Percentiles rank a stretch among this genome's conserved stretches.
Evolutionary conservation across 2,329 filamentous ascomycete genomes (phyloP).

Genomic region (Pseudogymnoascus sp.): DNA sequence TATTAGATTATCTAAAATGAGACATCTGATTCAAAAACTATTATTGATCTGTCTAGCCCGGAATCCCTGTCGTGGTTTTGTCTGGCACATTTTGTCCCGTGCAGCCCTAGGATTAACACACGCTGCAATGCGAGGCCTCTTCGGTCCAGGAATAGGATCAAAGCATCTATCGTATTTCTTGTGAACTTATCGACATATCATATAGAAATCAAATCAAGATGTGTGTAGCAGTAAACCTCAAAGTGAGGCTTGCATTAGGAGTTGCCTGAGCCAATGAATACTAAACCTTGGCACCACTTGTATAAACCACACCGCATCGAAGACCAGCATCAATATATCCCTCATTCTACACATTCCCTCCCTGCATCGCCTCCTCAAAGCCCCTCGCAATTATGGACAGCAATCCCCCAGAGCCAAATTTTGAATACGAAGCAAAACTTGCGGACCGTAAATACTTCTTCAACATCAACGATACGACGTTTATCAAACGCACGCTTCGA

Average conservation of each 20-base stretch:
- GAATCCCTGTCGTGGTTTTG: not conserved
- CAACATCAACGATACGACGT: slow-evolving; percentile 13
- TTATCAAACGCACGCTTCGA: slow-evolving; percentile 18
- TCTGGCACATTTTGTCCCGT: not conserved
- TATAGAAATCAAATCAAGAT: not conserved
- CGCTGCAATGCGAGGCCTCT: not conserved
- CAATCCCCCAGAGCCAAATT: not conserved
- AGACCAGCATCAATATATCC: not conserved
- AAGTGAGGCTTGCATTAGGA: not conserved
- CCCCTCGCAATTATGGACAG: not conserved
- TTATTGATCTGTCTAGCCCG: not conserved
- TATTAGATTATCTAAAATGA: not conserved
- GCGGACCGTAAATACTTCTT: slow-evolving; percentile 18
- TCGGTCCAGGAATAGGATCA: not conserved
- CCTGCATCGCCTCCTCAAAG: not conserved
- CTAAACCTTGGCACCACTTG: not conserved
- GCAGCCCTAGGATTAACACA: not conserved
- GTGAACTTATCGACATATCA: not conserved
- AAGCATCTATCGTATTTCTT: not conserved
- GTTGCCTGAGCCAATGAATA: not conserved
- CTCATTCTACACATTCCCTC: not conserved
- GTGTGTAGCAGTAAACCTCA: not conserved
- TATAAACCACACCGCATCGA: not conserved
- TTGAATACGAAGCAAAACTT: slow-evolving; percentile 12
- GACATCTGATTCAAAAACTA: not conserved